phyloP scores from a whole-genome alignment of 176 grass and related monocot genomes.

The Puccinellia tenuiflora region DNA sequence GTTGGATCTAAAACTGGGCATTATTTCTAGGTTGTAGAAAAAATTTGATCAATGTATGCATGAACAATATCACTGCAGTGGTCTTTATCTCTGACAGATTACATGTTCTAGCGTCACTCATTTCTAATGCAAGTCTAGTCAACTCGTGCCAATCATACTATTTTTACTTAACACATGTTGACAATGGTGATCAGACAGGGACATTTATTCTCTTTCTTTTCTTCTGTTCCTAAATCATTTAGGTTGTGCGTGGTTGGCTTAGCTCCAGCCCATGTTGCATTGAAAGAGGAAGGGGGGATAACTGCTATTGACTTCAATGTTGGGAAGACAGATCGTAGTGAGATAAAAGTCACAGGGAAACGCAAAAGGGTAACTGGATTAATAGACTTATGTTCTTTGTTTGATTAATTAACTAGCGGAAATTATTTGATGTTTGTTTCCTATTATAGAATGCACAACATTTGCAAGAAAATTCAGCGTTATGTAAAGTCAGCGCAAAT shows the following conservation, averaged over 20 bases:
- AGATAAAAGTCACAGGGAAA: conserved; percentile 92
- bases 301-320: conserved; percentile 86
- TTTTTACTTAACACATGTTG: neutral
- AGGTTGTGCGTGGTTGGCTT: conserved; percentile 92
- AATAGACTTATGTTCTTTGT: neutral
- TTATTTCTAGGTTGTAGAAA: neutral
- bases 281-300: conserved; percentile 75
- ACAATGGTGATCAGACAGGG: neutral
- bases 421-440: conserved; percentile 6
- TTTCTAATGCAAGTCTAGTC: conserved; percentile 9
- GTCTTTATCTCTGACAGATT: neutral
- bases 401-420: neutral
- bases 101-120: neutral
- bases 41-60: neutral
- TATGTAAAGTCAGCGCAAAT: conserved; percentile 77
- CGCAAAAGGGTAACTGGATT: conserved; percentile 72
- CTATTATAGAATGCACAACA: conserved; percentile 79
- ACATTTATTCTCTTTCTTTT: neutral
- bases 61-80: neutral
- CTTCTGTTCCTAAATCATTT: neutral
- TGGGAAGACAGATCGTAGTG: conserved; percentile 82
- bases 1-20: neutral
- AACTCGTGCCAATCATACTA: neutral
- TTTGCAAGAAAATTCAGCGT: conserved; percentile 76
- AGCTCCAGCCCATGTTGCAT: conserved; percentile 57